Evolutionary conservation across 306 rosid genomes (phyloP).

Genomic region (Parietaria judaica): DNA sequence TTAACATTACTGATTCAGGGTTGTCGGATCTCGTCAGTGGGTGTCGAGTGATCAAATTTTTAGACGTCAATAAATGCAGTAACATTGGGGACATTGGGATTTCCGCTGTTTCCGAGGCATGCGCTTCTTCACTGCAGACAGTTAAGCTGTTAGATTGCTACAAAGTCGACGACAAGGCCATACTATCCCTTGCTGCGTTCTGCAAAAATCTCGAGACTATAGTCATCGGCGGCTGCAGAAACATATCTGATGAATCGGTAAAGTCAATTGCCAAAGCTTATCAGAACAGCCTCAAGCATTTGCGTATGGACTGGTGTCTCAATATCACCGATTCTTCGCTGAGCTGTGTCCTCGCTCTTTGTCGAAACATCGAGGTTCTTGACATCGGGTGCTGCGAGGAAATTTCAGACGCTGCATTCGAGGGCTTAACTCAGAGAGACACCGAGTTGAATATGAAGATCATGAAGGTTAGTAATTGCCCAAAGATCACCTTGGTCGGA

Average conservation of each 20-base stretch:
- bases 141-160: constrained; percentile 81
- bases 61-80: constrained; percentile 81
- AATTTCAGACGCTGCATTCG: constrained; percentile 82
- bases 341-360: constrained; percentile 52
- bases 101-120: constrained; percentile 50
- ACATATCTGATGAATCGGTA: constrained; percentile 54
- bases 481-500: constrained; percentile 67
- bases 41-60: constrained; percentile 41
- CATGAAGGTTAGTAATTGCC: constrained; percentile 76
- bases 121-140: constrained; percentile 58
- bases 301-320: constrained; percentile 93
- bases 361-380: constrained; percentile 67
- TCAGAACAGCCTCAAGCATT: constrained; percentile 52
- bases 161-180: constrained; percentile 56
- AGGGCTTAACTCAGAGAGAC: constrained; percentile 36
- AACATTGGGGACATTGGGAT: constrained; percentile 68
- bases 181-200: constrained; percentile 51
- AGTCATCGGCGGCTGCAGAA: constrained; percentile 77
- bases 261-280: constrained; percentile 52
- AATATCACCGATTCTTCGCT: constrained; percentile 65
- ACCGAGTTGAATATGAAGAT: constrained; percentile 50
- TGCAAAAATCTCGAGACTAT: constrained; percentile 71
- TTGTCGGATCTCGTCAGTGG: constrained; percentile 54
- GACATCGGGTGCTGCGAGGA: constrained; percentile 90
- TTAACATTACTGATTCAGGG: constrained; percentile 60